Evolutionary conservation across 108 stramenopile genomes (phyloP).

Genomic region (Chaetoceros tenuissimus): DNA sequence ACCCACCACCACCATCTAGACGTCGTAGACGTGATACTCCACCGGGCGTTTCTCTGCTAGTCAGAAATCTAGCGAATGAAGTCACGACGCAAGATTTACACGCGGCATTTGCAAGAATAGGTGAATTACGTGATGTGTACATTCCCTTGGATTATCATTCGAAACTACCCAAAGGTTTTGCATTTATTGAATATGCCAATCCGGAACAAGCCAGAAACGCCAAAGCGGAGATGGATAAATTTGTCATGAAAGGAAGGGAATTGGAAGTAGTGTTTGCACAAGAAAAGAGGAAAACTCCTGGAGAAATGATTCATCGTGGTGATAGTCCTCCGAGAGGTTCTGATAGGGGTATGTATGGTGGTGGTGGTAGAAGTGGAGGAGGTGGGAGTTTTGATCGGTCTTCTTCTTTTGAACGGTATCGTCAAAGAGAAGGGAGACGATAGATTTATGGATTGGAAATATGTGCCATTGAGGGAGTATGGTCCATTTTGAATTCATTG

Average conservation of each 20-base stretch:
- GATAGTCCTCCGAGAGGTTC: constrained; percentile 33
- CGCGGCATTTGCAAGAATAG: constrained; percentile 73
- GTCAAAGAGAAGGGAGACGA: background rate
- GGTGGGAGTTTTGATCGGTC: constrained; percentile 1
- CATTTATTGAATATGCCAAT: constrained; percentile 81
- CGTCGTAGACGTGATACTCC: constrained; percentile 68
- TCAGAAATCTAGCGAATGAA: constrained; percentile 68
- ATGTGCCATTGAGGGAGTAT: background rate
- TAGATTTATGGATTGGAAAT: background rate
- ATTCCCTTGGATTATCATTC: constrained; percentile 83
- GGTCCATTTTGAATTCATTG: no score
- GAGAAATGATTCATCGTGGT: constrained; percentile 52
- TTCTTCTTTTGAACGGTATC: background rate
- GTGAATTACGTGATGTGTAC: constrained; percentile 82
- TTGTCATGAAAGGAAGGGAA: constrained; percentile 73
- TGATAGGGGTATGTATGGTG: constrained; percentile 10
- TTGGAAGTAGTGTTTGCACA: constrained; percentile 87
- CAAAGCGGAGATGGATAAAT: constrained; percentile 83
- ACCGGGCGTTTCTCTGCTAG: constrained; percentile 75
- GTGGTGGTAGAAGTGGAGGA: constrained; percentile 3
- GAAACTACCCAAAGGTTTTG: constrained; percentile 82
- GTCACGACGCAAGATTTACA: constrained; percentile 63
- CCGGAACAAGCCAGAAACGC: constrained; percentile 75
- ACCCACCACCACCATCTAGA: constrained; percentile 2
- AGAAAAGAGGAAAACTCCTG: constrained; percentile 81